Percentiles rank a stretch among this genome's conserved stretches.
Evolutionary conservation across 345 rosid species (phyloP).

Genomic region (Mangifera indica): DNA sequence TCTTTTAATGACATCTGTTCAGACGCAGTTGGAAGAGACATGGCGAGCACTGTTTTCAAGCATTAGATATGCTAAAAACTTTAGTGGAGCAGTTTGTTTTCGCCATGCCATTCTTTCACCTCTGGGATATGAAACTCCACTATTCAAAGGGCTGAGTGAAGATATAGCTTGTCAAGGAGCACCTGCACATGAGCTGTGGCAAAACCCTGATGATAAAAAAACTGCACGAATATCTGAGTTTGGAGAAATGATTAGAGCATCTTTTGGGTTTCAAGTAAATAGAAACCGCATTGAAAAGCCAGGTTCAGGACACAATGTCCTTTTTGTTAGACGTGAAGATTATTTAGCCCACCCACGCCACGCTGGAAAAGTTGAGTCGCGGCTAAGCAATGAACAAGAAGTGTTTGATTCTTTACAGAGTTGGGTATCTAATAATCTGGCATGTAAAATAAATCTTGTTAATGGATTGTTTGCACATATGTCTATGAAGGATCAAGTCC

Average conservation of each 20-base stretch:
- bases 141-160: slow-evolving; percentile 71
- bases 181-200: slow-evolving; percentile 63
- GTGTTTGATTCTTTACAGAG: slow-evolving; percentile 60
- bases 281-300: slow-evolving; percentile 53
- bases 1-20: slow-evolving; percentile 23
- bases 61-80: slow-evolving; percentile 69
- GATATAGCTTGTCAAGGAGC: slow-evolving; percentile 64
- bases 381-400: slow-evolving; percentile 82
- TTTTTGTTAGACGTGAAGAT: slow-evolving; percentile 88
- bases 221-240: slow-evolving; percentile 84
- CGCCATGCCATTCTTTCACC: slow-evolving; percentile 82
- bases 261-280: slow-evolving; percentile 67
- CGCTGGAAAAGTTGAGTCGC: slow-evolving; percentile 72
- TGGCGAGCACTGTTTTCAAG: slow-evolving; percentile 90
- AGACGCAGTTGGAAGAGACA: slow-evolving; percentile 84
- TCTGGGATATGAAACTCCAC: slow-evolving; percentile 78
- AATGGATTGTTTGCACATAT: slow-evolving; percentile 90
- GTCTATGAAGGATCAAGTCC: slow-evolving; percentile 85
- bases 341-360: slow-evolving; percentile 95
- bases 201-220: slow-evolving; percentile 53
- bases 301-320: slow-evolving; percentile 51
- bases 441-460: slow-evolving; percentile 69
- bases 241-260: slow-evolving; percentile 88
- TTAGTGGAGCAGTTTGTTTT: slow-evolving; percentile 75
- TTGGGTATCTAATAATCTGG: slow-evolving; percentile 55